These are phyloP conservation scores for Hymenoscyphus infarciens DNA, from an alignment of 2,329 filamentous ascomycete species.

Conservation along the genomic window DNA sequence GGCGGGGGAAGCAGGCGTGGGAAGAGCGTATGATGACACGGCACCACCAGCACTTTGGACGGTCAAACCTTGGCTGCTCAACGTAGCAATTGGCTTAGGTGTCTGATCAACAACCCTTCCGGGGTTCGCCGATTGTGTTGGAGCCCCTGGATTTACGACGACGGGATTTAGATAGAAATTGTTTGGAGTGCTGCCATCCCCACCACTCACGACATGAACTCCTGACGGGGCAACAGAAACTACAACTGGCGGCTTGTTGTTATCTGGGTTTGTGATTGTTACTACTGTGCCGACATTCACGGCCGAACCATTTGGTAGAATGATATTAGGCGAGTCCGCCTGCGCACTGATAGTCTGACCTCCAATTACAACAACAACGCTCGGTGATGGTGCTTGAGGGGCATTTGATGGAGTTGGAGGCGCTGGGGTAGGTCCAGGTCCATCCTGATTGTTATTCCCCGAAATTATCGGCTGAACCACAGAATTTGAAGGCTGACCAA, in stretches of 20 bases:
- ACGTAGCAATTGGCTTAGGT: constrained; percentile 19
- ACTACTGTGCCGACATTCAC: constrained; percentile 12
- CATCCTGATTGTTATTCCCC: background rate
- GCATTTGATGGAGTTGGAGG: background rate
- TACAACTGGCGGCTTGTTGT: constrained; percentile 5
- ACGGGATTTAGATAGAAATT: constrained; percentile 11
- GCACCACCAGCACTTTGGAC: constrained; percentile 8
- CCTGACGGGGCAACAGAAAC: constrained; percentile 14
- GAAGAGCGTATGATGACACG: constrained; percentile 4
- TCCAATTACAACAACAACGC: constrained; percentile 14
- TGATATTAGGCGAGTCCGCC: constrained; percentile 16
- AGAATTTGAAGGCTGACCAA: background rate
- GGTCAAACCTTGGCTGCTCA: constrained; percentile 10
- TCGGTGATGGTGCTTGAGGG: background rate
- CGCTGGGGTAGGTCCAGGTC: background rate
- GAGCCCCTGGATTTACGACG: constrained; percentile 6
- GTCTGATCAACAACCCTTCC: background rate
- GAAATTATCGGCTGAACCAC: background rate
- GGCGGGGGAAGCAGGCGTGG: constrained; percentile 13
- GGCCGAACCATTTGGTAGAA: constrained; percentile 18
- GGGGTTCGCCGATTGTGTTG: background rate
- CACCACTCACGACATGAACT: constrained; percentile 7
- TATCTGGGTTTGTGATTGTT: background rate
- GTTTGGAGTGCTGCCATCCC: background rate
- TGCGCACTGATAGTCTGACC: constrained; percentile 16